A percentile compares a stretch with the other conserved stretches of the same genome.
These are phyloP conservation scores for Solanum tacnaense DNA, from an alignment of 257 asterid genomes.

Conservation along the genomic window DNA sequence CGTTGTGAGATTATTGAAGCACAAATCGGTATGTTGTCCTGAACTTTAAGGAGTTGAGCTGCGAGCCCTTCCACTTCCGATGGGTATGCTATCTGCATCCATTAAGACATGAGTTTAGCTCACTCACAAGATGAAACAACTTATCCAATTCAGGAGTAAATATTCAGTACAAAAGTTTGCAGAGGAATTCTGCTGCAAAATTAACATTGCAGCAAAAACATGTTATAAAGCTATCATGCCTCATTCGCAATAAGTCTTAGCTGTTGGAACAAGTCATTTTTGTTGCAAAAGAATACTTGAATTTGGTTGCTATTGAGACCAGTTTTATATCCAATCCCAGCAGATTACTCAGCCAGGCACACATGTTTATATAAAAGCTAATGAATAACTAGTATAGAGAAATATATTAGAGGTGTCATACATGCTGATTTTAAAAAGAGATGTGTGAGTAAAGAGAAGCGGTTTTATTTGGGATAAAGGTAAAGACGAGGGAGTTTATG, in stretches of 20 bases:
- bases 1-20: constrained; percentile 75
- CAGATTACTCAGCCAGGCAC: not conserved
- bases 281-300: not conserved
- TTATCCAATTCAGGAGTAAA: not conserved
- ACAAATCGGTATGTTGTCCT: constrained; percentile 95
- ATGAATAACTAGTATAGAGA: not conserved
- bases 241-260: not conserved
- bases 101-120: not conserved
- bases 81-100: constrained; percentile 81
- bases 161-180: not conserved
- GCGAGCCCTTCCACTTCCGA: constrained; percentile 66
- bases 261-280: not conserved
- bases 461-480: not conserved
- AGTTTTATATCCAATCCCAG: not conserved
- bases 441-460: not conserved
- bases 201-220: not conserved
- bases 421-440: not conserved
- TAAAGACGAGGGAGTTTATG: not conserved
- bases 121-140: not conserved
- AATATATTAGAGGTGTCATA: not conserved
- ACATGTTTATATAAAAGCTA: not conserved
- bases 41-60: constrained; percentile 80
- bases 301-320: not conserved
- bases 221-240: not conserved
- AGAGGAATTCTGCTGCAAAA: not conserved